Conservation (phyloP, 129 eudicot species). For the Glebionis coronaria region DNA sequence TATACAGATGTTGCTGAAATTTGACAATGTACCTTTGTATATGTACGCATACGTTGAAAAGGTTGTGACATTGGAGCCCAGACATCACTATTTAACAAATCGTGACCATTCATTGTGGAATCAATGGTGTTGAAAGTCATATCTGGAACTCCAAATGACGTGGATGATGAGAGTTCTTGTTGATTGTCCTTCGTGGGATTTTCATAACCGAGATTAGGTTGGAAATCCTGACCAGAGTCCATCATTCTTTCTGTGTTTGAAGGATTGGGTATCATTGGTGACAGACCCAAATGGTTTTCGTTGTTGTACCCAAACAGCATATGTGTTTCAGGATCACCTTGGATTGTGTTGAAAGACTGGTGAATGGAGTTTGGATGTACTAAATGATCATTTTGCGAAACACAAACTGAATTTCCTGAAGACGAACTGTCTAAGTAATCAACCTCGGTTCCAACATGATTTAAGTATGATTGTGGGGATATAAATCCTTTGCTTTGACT, state of each 20-base stretch:
- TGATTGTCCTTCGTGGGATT: conserved; percentile 14
- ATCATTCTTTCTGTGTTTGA: conserved; percentile 41
- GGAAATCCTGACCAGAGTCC: conserved; percentile 41
- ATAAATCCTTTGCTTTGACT: conserved; percentile 57
- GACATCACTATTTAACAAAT: conserved; percentile 58
- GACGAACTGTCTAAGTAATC: conserved; percentile 88
- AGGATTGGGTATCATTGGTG: conserved; percentile 64
- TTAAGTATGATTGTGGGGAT: conserved; percentile 48
- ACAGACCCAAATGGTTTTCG: conserved; percentile 15
- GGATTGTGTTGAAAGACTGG: conserved; percentile 31
- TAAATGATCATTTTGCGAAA: conserved; percentile 64
- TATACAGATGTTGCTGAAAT: background rate
- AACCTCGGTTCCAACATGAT: conserved; percentile 43
- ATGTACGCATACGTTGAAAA: conserved; percentile 80
- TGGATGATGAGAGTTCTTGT: conserved; percentile 74
- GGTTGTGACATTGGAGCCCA: conserved; percentile 77
- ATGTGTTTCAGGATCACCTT: conserved; percentile 43
- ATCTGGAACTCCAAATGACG: conserved; percentile 93
- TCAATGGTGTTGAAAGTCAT: conserved; percentile 77
- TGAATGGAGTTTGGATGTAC: conserved; percentile 55
- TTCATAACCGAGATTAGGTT: background rate
- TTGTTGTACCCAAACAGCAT: conserved; percentile 35
- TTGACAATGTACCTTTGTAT: conserved; percentile 56
- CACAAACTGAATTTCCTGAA: conserved; percentile 72
- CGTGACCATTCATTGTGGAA: conserved; percentile 59